Evolutionary conservation across 345 rosid species (phyloP).

Genomic region (Lepidium africanum): DNA sequence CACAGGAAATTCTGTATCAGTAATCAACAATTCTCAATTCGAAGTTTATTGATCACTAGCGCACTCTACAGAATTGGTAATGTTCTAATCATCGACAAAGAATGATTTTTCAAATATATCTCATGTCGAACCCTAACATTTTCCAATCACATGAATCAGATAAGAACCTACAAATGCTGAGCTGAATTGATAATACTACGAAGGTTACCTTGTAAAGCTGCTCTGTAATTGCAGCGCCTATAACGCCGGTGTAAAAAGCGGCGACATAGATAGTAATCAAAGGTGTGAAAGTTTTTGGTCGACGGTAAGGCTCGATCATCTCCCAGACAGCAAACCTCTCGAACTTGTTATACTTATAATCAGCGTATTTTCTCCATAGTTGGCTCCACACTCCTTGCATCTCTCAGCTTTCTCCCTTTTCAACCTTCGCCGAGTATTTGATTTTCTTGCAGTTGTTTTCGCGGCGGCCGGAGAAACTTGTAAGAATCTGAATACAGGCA

Average conservation of each 20-base stretch:
- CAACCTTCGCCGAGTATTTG: neutral
- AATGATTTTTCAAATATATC: neutral
- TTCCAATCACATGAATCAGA: slow-evolving; percentile 7
- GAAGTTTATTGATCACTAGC: neutral
- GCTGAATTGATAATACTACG: neutral
- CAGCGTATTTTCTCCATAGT: slow-evolving; percentile 83
- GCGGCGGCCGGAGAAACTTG: slow-evolving; percentile 21
- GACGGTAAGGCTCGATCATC: slow-evolving; percentile 73
- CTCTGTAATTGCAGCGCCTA: slow-evolving; percentile 78
- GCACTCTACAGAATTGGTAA: neutral
- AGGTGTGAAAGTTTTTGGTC: slow-evolving; percentile 78
- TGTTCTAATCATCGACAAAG: neutral
- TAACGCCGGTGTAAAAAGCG: slow-evolving; percentile 90
- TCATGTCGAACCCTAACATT: slow-evolving; percentile 10
- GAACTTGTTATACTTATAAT: slow-evolving; percentile 62
- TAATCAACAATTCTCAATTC: neutral
- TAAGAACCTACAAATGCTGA: neutral
- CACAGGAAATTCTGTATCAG: neutral
- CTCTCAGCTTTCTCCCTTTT: neutral
- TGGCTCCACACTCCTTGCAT: slow-evolving; percentile 53
- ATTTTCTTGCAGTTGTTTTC: neutral
- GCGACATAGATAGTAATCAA: slow-evolving; percentile 54
- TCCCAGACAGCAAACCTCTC: slow-evolving; percentile 77
- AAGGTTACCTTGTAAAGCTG: slow-evolving; percentile 67
- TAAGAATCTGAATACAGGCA: neutral